Evolutionary conservation across 2,329 filamentous ascomycete genomes (phyloP).

Genomic region (Aspergillus sp.): DNA sequence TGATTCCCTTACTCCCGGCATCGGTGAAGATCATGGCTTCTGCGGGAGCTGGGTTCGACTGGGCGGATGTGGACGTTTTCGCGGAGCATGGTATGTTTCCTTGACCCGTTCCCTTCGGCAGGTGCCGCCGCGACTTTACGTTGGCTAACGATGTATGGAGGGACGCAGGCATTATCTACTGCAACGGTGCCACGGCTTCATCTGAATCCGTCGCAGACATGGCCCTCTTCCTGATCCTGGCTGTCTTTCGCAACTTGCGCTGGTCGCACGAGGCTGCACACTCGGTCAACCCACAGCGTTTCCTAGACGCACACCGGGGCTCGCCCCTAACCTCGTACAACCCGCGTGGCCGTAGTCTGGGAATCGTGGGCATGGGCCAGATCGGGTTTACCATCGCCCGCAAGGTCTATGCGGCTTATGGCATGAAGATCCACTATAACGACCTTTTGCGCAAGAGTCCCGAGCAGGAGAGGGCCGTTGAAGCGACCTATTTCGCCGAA

Average conservation of each 20-base stretch:
- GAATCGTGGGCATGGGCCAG: constrained; percentile 62
- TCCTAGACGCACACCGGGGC: constrained; percentile 52
- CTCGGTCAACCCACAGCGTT: constrained; percentile 37
- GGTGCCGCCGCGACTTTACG: no score
- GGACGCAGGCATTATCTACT: constrained; percentile 43
- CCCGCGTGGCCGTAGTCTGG: constrained; percentile 53
- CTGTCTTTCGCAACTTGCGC: constrained; percentile 59
- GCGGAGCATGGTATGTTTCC: constrained; percentile 47
- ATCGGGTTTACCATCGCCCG: constrained; percentile 56
- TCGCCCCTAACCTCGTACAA: constrained; percentile 56
- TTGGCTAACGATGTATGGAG: no score
- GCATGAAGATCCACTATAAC: constrained; percentile 56
- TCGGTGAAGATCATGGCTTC: constrained; percentile 51
- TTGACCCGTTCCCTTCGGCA: background rate
- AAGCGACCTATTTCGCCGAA: constrained; percentile 34
- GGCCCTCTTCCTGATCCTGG: constrained; percentile 59
- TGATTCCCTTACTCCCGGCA: constrained; percentile 47
- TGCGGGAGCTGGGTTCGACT: constrained; percentile 57
- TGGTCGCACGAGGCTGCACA: constrained; percentile 55
- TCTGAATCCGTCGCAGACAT: constrained; percentile 67
- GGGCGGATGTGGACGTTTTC: constrained; percentile 53
- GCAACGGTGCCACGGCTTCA: constrained; percentile 62
- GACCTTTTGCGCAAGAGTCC: constrained; percentile 38
- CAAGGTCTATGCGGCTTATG: constrained; percentile 52
- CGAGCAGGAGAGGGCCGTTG: constrained; percentile 32